phyloP scores from a whole-genome alignment of 2,329 filamentous ascomycete genomes.

The Ophiostoma quercus region DNA sequence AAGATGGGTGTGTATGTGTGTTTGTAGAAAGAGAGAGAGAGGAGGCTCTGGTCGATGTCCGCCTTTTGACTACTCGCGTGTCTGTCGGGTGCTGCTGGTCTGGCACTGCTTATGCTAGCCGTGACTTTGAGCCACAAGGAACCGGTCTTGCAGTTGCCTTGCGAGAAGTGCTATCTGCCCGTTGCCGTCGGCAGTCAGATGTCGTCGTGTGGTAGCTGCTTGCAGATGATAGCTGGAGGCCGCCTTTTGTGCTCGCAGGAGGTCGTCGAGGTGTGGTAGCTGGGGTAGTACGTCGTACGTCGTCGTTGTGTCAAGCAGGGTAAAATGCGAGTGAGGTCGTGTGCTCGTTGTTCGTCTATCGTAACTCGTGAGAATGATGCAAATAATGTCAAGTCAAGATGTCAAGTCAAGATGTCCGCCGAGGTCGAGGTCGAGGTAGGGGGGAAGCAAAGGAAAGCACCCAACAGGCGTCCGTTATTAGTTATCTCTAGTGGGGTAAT shows the following conservation, averaged over 20 bases:
- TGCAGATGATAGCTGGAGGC: constrained; percentile 6
- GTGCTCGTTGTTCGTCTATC: constrained; percentile 1
- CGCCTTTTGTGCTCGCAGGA: constrained; percentile 1
- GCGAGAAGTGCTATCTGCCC: no score
- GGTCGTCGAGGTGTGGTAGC: neutral
- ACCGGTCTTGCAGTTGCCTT: neutral
- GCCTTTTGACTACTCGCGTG: neutral
- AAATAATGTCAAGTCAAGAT: neutral
- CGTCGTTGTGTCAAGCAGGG: neutral
- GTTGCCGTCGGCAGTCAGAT: neutral
- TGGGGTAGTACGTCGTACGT: neutral
- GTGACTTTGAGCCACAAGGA: neutral
- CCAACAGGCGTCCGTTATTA: constrained; percentile 11
- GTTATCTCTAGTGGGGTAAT: constrained; percentile 14
- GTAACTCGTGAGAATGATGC: neutral
- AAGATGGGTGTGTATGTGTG: constrained; percentile 11
- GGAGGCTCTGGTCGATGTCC: neutral
- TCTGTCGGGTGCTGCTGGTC: neutral
- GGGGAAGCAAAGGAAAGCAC: neutral
- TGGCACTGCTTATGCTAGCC: neutral
- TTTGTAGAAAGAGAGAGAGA: neutral
- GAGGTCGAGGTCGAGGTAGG: neutral
- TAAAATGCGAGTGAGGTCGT: neutral
- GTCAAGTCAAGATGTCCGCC: neutral
- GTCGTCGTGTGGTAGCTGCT: neutral